phyloP scores from a whole-genome alignment of 257 asterid species.

The Salvia splendens region DNA sequence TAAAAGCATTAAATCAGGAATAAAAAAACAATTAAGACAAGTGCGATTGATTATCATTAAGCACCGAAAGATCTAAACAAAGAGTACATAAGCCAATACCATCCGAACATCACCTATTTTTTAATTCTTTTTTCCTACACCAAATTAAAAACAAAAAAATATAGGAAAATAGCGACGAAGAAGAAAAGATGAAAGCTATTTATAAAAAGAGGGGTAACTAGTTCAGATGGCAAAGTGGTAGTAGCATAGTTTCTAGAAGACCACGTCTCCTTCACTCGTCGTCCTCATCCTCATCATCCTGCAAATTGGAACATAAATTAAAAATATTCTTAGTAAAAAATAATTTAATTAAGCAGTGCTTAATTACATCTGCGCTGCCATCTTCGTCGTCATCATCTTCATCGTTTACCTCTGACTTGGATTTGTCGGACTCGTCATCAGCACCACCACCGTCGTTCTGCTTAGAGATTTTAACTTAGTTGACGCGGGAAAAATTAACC shows the following conservation, averaged over 20 bases:
- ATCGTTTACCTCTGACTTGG: conserved; percentile 52
- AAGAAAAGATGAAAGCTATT: conserved; percentile 26
- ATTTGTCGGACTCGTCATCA: conserved; percentile 56
- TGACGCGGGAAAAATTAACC: neutral
- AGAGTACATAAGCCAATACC: conserved; percentile 34
- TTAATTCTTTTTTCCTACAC: conserved; percentile 37
- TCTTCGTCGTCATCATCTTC: conserved; percentile 55
- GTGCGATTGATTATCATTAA: conserved; percentile 21
- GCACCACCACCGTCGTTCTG: conserved; percentile 42
- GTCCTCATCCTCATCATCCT: conserved; percentile 46
- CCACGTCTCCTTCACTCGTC: conserved; percentile 35
- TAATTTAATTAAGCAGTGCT: no score
- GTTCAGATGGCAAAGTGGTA: conserved; percentile 34
- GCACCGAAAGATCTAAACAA: conserved; percentile 23
- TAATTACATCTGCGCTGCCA: conserved; percentile 43
- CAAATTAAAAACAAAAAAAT: neutral
- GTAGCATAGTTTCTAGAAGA: conserved; percentile 26
- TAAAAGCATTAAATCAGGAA: neutral
- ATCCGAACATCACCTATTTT: conserved; percentile 39
- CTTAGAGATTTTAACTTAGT: neutral
- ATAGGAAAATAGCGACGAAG: neutral
- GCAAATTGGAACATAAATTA: neutral
- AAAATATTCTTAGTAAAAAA: neutral
- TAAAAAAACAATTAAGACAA: neutral
- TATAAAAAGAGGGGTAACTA: conserved; percentile 29